Percentiles rank a stretch among this genome's conserved stretches.
Conservation (phyloP, 1,284 basidiomycete genomes). For the Wallemia ichthyophaga region DNA sequence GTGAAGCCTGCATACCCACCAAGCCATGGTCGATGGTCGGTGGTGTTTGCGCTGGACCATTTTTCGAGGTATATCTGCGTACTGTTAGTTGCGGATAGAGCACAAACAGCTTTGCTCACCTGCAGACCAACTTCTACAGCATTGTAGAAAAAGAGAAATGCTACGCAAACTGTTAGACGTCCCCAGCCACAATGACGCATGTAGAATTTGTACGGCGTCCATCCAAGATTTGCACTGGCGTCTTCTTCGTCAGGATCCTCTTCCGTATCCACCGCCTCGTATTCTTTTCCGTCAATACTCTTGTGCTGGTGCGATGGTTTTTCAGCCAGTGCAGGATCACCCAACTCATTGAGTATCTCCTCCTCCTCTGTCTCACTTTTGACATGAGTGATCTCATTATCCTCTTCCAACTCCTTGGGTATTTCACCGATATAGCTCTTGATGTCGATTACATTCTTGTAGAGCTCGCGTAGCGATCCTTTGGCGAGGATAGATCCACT, state of each 20-base stretch:
- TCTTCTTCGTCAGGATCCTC: slow-evolving; percentile 4
- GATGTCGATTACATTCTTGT: slow-evolving; percentile 3
- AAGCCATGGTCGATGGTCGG: slow-evolving; percentile 4
- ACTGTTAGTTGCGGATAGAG: background rate
- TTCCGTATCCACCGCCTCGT: slow-evolving; percentile 3
- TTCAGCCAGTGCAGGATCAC: background rate
- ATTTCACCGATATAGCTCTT: slow-evolving; percentile 2
- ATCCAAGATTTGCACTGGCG: slow-evolving; percentile 1
- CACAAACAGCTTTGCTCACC: background rate
- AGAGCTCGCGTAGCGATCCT: slow-evolving; percentile 4
- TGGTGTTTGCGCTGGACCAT: slow-evolving; percentile 4
- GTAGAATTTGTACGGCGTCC: slow-evolving; percentile 2
- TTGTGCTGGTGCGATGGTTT: background rate
- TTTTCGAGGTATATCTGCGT: slow-evolving; percentile 5
- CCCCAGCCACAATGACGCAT: background rate
- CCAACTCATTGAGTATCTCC: background rate
- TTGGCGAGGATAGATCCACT: slow-evolving; percentile 4
- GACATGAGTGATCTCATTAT: background rate
- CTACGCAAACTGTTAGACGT: background rate
- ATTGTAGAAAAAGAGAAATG: background rate
- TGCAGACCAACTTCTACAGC: background rate
- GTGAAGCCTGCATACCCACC: slow-evolving; percentile 10
- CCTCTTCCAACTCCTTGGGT: background rate
- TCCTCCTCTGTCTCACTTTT: background rate
- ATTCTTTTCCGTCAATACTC: slow-evolving; percentile 2